Evolutionary conservation across 1,284 basidiomycete species (phyloP), one percentile per base, ranked within the genome.

Genomic region (Ceratobasidium sp.): DNA sequence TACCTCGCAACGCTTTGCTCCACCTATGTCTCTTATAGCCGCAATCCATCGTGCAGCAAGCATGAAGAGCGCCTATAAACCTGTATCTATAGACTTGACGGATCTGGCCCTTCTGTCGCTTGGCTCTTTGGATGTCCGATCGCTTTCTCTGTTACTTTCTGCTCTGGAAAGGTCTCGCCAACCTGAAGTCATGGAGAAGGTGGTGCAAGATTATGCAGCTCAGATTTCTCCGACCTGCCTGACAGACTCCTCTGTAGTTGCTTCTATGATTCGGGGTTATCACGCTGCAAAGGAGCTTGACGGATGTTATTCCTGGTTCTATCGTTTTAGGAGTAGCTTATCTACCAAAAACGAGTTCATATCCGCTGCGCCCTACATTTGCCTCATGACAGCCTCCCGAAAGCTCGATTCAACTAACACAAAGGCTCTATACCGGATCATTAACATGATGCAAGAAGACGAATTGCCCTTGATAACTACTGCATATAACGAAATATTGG

Each of bases 211-310:
- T 33, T 56, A 77, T 26, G 63, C 55, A 6, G 23, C 49, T 6
- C 73, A 46, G n/a, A n/a, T 58, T 40, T 77, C 73, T 40, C 28
- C 40, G 18, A 67, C 73, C 3, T 77, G 73, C 28, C 28, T 77
- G 40, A 42, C n/a, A 42, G 42, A 77, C 26, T 26, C 63, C 20
- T 77, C 63, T 5, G 53, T 77, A 15, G 64, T 77, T 15, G 73
- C 51, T 33, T 67, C 73, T 3, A 77, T 77, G 73, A 77, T 77
- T 33, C 73, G 73, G 18, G 73, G 63, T 12, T 77, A 77, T n/a
- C 63, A 55, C 20, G 64, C 51, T 28, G 73, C 73, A 15, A 58
- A 42, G 5, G 60, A 77, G 51, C 55, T 77, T n/a, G 73, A 77
- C 49, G 73, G 73, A 20, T 77, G 73, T 55, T 77, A 67, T 26